Base-by-base conservation (phyloP, 352 stramenopile genomes). In the Pythium pyrilobum region DNA sequence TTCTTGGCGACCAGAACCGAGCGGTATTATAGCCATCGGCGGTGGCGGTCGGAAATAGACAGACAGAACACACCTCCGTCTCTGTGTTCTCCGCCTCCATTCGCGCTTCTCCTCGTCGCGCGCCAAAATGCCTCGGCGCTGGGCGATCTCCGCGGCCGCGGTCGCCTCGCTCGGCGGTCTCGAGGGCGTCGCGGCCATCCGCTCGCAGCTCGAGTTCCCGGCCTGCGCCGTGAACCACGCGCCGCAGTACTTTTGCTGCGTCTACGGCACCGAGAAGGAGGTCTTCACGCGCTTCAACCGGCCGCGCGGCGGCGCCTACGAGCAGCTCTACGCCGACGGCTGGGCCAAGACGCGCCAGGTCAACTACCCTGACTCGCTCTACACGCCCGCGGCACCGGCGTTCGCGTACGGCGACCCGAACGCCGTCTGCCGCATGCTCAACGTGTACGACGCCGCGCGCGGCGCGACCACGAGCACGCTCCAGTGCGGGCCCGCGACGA, bases 331-430 rank as follows among this genome's bases (percentile, higher is more conserved):
- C 41, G 25, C 47, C 11, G 44, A 65, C 7, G 64, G 53, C 28
- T 71, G 64, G 64, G 13, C 18, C 4, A 44, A 52, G 27, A 11
- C 11, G 27, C 64, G 64, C 21, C 52, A 65, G 23, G 64, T 71
- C 41, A 71, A 68, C 50, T 71, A 66, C 32, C 59, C 58, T 5
- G 39, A 50, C 4, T 37, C 44, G 27, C 32, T 53, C 28, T 71
- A 50, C 54, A 46, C 64, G 9, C 77, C 77, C 4, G 63, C 69
- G 52, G 58, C 77, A 11, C 77, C 77, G 15, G 64, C 53, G 54
- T 86, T 78, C 62, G 51, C 66, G 10, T 88, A 88, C 62, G 65
- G 70, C 36, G 50, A 81, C 8, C 44, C 66, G 37, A 53, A 50
- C 16, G 62, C 64, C 21, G 83, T 65, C 12, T 88, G 77, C 36